Percentiles rank a stretch among this genome's conserved stretches.
Conservation (phyloP, 441 rosid species). For the Corymbia calophylla region DNA sequence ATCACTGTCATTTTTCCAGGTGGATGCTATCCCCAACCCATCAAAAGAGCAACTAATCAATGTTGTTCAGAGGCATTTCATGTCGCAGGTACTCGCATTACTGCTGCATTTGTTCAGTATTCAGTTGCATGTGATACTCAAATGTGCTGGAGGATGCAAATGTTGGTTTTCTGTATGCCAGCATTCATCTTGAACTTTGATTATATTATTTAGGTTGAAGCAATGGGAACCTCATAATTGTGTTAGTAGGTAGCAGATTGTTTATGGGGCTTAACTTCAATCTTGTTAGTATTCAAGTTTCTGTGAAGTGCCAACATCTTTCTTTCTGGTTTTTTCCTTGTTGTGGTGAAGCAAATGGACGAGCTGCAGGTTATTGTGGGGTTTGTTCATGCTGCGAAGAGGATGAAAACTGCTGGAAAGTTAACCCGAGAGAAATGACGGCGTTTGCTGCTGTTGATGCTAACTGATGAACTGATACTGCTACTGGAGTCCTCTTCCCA, state of each 20-base stretch:
- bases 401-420: constrained; percentile 65
- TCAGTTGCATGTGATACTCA: not conserved
- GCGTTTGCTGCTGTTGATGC: constrained; percentile 13
- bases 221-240: not conserved
- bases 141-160: not conserved
- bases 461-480: constrained; percentile 26
- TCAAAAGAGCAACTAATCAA: constrained; percentile 78
- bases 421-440: constrained; percentile 19
- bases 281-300: not conserved
- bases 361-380: constrained; percentile 97
- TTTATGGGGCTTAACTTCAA: not conserved
- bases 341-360: constrained; percentile 68
- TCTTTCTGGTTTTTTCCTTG: not conserved
- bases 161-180: not conserved
- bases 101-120: not conserved
- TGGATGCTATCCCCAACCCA: constrained; percentile 76
- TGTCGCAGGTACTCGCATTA: constrained; percentile 61
- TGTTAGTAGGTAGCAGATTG: not conserved
- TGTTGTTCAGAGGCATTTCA: constrained; percentile 84
- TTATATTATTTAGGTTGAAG: not conserved
- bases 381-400: constrained; percentile 86
- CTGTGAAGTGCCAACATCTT: not conserved
- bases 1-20: constrained; percentile 22
- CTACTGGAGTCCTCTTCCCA: constrained; percentile 15
- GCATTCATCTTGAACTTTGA: not conserved